Conservation (phyloP, 352 stramenopile genomes). For the Globisporangium splendens region DNA sequence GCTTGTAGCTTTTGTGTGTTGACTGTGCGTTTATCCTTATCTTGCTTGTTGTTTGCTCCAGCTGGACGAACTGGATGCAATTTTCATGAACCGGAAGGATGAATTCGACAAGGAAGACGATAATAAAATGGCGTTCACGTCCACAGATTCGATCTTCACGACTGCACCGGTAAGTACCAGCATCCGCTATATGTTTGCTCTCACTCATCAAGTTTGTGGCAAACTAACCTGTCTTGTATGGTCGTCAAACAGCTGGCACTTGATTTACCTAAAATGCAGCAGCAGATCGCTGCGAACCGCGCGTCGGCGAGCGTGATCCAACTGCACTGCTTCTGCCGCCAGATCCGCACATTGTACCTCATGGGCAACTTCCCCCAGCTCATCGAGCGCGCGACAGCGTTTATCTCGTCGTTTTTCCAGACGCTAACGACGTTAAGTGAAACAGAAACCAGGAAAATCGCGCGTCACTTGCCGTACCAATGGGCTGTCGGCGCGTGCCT, state of each 20-base stretch:
- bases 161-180: conserved; percentile 42
- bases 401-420: conserved; percentile 52
- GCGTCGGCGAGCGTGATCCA: conserved; percentile 50
- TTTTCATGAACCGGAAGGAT: conserved; percentile 44
- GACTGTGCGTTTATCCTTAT: not conserved
- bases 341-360: conserved; percentile 74
- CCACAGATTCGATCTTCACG: conserved; percentile 51
- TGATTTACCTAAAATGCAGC: conserved; percentile 41
- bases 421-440: conserved; percentile 30
- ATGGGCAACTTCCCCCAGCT: conserved; percentile 67
- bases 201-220: not conserved
- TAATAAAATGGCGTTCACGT: conserved; percentile 19
- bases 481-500: conserved; percentile 75
- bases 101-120: conserved; percentile 23
- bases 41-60: conserved; percentile 10
- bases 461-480: conserved; percentile 50
- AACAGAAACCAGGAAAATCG: conserved; percentile 11
- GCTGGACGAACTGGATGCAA: conserved; percentile 80
- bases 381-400: conserved; percentile 42
- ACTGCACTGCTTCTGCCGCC: conserved; percentile 76
- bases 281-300: conserved; percentile 46
- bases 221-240: not conserved
- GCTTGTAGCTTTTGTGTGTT: not conserved
- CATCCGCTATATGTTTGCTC: not conserved
- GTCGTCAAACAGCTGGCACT: conserved; percentile 46